Evolutionary conservation across 1,284 basidiomycete genomes (phyloP), one percentile per base, ranked within the genome.

Genomic region (Cerrena zonata): DNA sequence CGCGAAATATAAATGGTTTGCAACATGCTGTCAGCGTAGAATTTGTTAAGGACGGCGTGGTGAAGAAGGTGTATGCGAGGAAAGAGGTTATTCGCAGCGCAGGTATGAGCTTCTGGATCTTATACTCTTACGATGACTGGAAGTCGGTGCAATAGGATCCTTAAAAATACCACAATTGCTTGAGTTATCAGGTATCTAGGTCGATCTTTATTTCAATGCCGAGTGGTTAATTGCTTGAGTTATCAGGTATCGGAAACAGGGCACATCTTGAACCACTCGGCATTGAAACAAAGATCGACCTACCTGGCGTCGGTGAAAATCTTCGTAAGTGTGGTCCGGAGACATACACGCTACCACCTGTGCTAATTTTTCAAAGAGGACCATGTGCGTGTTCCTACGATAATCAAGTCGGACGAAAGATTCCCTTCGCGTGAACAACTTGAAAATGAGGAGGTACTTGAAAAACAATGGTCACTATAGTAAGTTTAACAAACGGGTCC

Each of bases 231-330:
- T 21, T 60, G 5, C 50, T 61, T 7, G 48, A 59, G 44, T 47
- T 58, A 10, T 58, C 56, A 22, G 60, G 58, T 15, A 54, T 61
- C 23, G 58, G 58, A 21, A 41, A 58, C 39, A 45, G 36, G 24
- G 45, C 38, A 13, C 21, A 49, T 3, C 53, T 61, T 12, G 25
- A 48, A 21, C 21, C 22, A 10, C 25, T 50, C 12, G 60, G 52
- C n/a, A 53, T 61, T 21, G 21, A 50, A 18, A 21, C 42, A 12
- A 18, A 53, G 12, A 50, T 60, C 27, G 56, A 61, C 37, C 48
- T 61, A 5, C 51, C 51, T 12, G 42, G 47, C 37, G 51, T 52
- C 18, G 51, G 51, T 12, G 51, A 49, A 23, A 52, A 52, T 39
- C 36, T 52, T 13, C 51, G 50, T 51, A 37, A 5, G 50, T 51